Conservation (phyloP, 2,329 filamentous ascomycete species). For the Ophiostoma triangulosporum region DNA sequence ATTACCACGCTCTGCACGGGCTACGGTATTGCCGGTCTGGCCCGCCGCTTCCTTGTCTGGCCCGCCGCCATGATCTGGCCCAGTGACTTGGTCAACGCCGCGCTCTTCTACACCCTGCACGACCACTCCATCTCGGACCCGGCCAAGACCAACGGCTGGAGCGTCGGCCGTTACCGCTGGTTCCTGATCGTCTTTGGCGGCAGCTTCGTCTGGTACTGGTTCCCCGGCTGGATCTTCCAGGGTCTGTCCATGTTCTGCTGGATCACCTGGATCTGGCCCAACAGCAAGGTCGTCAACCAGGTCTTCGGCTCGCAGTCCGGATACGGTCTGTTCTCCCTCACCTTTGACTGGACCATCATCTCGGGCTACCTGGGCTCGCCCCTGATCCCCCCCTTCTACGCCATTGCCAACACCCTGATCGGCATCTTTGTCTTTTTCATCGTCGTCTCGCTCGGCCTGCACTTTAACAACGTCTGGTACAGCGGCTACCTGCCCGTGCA, state of each 20-base stretch:
- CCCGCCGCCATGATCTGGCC: slow-evolving; percentile 55
- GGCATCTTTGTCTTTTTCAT: slow-evolving; percentile 43
- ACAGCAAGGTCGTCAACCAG: slow-evolving; percentile 31
- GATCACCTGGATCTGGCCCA: slow-evolving; percentile 34
- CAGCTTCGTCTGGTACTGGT: slow-evolving; percentile 41
- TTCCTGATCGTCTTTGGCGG: slow-evolving; percentile 43
- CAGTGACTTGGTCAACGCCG: slow-evolving; percentile 43
- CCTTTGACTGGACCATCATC: slow-evolving; percentile 27
- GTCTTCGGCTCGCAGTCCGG: slow-evolving; percentile 30
- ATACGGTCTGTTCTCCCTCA: slow-evolving; percentile 25
- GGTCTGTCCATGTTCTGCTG: slow-evolving; percentile 30
- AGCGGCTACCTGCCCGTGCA: slow-evolving; percentile 49
- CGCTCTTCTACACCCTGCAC: slow-evolving; percentile 52
- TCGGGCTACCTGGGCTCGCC: slow-evolving; percentile 37
- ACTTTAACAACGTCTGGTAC: slow-evolving; percentile 44
- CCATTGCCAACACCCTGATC: slow-evolving; percentile 40
- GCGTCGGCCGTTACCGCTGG: slow-evolving; percentile 47
- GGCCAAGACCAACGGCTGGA: slow-evolving; percentile 43
- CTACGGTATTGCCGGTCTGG: slow-evolving; percentile 48
- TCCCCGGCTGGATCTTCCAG: slow-evolving; percentile 42
- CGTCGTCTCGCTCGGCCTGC: slow-evolving; percentile 42
- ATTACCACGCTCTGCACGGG: slow-evolving; percentile 50
- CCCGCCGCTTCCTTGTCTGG: slow-evolving; percentile 44
- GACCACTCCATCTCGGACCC: slow-evolving; percentile 43
- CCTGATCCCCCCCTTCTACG: slow-evolving; percentile 38